Evolutionary conservation across 2,329 filamentous ascomycete genomes (phyloP).

Genomic region (Cryphonectria japonica): DNA sequence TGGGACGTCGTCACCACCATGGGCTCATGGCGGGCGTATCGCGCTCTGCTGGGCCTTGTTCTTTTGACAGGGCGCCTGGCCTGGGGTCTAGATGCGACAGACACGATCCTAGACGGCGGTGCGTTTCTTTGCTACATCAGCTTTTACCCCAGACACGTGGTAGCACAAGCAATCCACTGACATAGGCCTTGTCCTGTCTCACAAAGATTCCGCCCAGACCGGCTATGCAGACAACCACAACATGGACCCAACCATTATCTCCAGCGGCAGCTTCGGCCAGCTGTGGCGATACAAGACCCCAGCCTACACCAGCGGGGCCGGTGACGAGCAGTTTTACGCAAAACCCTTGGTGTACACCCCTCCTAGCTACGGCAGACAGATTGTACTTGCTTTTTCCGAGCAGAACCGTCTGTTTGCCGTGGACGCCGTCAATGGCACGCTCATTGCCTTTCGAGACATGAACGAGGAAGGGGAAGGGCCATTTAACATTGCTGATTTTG

Average conservation of each 20-base stretch:
- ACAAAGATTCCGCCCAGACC: conserved; percentile 32
- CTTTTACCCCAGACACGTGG: not conserved
- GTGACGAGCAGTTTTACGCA: conserved; percentile 45
- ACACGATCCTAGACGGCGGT: conserved; percentile 1
- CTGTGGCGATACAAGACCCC: conserved; percentile 31
- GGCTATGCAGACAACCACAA: conserved; percentile 43
- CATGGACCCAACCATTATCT: conserved; percentile 43
- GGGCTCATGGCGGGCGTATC: not conserved
- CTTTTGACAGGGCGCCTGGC: not conserved
- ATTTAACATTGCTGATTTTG: conserved; percentile 51
- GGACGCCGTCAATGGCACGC: conserved; percentile 57
- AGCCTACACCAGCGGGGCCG: conserved; percentile 10
- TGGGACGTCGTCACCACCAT: not conserved
- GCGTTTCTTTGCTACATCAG: not conserved
- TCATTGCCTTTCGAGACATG: conserved; percentile 45
- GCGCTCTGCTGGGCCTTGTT: not conserved
- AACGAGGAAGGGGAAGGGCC: conserved; percentile 42
- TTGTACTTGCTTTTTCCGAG: conserved; percentile 60
- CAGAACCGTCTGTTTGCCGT: conserved; percentile 63
- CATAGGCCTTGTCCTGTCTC: not conserved
- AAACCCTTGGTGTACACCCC: conserved; percentile 57
- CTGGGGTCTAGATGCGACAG: not conserved
- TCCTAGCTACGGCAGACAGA: conserved; percentile 44
- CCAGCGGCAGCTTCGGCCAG: conserved; percentile 38
- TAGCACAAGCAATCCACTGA: not conserved